These are phyloP conservation scores for Colletotrichum sp. DNA, from an alignment of 2,329 filamentous ascomycete species.

Conservation along the genomic window DNA sequence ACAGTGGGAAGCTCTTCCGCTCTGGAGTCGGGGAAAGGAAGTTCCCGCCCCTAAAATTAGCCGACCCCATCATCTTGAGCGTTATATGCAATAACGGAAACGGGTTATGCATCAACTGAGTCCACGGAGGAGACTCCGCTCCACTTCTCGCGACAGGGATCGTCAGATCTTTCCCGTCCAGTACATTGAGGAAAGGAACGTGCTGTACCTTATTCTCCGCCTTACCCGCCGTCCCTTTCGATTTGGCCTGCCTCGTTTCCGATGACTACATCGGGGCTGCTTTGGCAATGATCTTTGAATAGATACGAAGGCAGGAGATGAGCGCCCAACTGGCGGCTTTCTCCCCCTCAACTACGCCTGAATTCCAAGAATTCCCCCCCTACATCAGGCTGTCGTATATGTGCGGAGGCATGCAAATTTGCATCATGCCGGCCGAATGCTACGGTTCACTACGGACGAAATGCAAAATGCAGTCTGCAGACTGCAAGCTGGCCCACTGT, in stretches of 20 bases:
- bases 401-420: background rate
- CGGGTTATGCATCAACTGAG: background rate
- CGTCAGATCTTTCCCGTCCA: background rate
- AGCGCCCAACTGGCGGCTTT: background rate
- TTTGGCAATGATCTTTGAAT: background rate
- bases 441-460: conserved; percentile 16
- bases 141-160: background rate
- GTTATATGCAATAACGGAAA: background rate
- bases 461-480: conserved; percentile 1
- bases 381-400: background rate
- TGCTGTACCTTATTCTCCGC: background rate
- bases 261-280: background rate
- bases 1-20: background rate
- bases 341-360: background rate
- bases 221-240: background rate
- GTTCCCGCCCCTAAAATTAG: conserved; percentile 20
- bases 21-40: conserved; percentile 20
- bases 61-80: background rate
- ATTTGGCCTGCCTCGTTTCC: background rate
- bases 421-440: background rate
- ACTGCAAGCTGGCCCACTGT: conserved; percentile 3
- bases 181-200: background rate
- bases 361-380: background rate
- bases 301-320: background rate
- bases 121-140: background rate